These are phyloP conservation scores for Candida vaughaniae DNA, from an alignment of 805 yeast genomes.

Conservation along the genomic window DNA sequence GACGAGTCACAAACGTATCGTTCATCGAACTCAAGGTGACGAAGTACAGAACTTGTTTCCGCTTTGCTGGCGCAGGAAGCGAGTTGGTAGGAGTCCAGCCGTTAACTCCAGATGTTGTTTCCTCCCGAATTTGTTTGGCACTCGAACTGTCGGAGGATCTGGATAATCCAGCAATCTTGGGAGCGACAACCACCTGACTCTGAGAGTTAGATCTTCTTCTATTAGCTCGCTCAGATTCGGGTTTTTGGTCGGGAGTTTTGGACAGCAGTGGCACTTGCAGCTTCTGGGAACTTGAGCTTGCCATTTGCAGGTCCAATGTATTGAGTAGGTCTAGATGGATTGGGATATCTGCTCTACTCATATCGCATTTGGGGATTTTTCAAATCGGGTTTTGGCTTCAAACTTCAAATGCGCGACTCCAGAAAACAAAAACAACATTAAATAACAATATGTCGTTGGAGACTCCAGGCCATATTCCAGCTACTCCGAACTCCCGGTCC, in stretches of 20 bases:
- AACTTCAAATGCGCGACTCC: too few species aligned
- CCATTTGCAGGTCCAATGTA: too few species aligned
- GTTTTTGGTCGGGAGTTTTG: constrained; percentile 1
- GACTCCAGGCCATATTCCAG: too few species aligned
- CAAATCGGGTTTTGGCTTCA: too few species aligned
- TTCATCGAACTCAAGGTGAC: constrained; percentile 77
- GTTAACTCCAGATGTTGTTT: not conserved
- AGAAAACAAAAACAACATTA: too few species aligned
- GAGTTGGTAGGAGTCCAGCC: not conserved
- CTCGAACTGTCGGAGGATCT: not conserved
- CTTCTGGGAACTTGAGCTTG: not conserved
- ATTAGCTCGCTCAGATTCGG: constrained; percentile 10
- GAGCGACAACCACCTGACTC: constrained; percentile 36
- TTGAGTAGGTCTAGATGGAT: constrained; percentile 19
- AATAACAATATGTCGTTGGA: too few species aligned
- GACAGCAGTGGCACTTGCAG: not conserved
- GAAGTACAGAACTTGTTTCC: constrained; percentile 45
- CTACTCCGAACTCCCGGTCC: too few species aligned
- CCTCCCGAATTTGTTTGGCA: constrained; percentile 3
- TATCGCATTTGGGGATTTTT: too few species aligned
- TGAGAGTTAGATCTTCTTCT: constrained; percentile 42
- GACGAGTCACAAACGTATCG: constrained; percentile 78
- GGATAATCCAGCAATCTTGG: constrained; percentile 7
- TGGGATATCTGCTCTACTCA: constrained; percentile 20
- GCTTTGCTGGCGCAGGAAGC: constrained; percentile 15